Evolutionary conservation across 2,329 filamentous ascomycete genomes (phyloP).

Genomic region (Dothideomycetes sp.): DNA sequence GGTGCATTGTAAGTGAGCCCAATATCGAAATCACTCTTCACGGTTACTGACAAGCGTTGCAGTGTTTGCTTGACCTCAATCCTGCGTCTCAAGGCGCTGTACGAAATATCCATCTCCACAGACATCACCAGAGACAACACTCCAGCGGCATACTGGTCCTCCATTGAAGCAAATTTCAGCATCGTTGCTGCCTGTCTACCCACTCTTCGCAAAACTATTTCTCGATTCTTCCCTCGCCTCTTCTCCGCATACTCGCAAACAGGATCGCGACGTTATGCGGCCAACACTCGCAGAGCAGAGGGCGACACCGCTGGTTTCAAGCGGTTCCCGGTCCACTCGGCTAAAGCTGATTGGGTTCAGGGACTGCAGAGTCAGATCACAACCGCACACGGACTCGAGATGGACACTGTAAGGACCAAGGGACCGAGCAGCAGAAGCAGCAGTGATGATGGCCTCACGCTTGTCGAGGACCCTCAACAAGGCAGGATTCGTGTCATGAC

Average conservation of each 20-base stretch:
- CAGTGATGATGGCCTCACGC: conserved; percentile 1
- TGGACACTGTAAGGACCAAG: conserved; percentile 3
- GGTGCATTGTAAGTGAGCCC: conserved; percentile 24
- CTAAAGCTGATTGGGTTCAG: conserved; percentile 2
- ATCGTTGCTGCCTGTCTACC: conserved; percentile 30
- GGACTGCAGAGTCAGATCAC: conserved; percentile 32
- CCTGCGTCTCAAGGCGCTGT: conserved; percentile 24
- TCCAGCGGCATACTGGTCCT: conserved; percentile 28
- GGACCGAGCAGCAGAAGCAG: neutral
- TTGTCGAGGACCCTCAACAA: neutral
- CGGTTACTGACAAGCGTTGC: neutral
- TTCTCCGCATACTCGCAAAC: conserved; percentile 16
- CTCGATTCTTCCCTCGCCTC: conserved; percentile 27
- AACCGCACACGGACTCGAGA: conserved; percentile 25
- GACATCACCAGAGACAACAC: conserved; percentile 26
- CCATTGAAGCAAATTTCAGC: conserved; percentile 28
- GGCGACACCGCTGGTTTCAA: conserved; percentile 2
- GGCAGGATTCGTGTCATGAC: conserved; percentile 7
- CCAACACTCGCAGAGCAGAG: neutral
- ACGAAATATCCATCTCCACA: conserved; percentile 18
- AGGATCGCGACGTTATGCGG: neutral
- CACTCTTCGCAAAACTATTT: conserved; percentile 30
- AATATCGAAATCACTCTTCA: conserved; percentile 9
- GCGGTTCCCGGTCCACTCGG: neutral
- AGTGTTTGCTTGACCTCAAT: conserved; percentile 25